Evolutionary conservation across 208 protist species (phyloP), one percentile per base, ranked within the genome.

Genomic region (Trypanosoma boissoni): DNA sequence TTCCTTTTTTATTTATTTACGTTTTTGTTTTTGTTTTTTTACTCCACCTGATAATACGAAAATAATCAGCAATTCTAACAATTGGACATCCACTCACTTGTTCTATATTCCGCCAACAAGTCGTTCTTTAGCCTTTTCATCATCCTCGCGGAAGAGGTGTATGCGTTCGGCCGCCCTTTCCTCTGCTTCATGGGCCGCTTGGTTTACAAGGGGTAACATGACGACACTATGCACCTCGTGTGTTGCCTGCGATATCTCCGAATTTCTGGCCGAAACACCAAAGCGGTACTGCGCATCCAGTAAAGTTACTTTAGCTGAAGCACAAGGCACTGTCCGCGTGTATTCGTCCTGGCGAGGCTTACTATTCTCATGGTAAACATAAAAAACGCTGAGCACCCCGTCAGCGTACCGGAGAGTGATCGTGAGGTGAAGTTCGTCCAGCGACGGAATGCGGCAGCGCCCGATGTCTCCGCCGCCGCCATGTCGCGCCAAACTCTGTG

Each of bases 201-300:
- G 28, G 26, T 79, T 24, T 14, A 52, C 48, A 6, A 80, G 45
- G 16, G 74, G 74, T 7, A 58, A 70, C 74, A 80, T 76, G 46
- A 80, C 60, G 26, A 80, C 54, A 46, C 69, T 76, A 41, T 70
- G 65, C 24, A 80, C 56, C 28, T 76, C 63, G 58, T 80, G 74
- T 6, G 31, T 46, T 0, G 61, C 64, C 57, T 60, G 64, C n/a
- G 37, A 43, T n/a, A 18, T 26, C 18, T 9, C 57, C 1, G 53
- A 31, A 36, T 74, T 76, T 12, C 45, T 32, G 1, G 74, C 74
- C 5, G 74, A 74, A 26, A 80, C 74, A 20, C 74, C 74, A 65
- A 80, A 80, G 20, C 36, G 52, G 46, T 63, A 61, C 4, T 12
- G 53, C 4, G 37, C 45, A 34, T 41, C 34, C 10, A 62, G 18